These are phyloP conservation scores for Forsythia viridissima DNA, from an alignment of 257 asterid species.

Conservation along the genomic window DNA sequence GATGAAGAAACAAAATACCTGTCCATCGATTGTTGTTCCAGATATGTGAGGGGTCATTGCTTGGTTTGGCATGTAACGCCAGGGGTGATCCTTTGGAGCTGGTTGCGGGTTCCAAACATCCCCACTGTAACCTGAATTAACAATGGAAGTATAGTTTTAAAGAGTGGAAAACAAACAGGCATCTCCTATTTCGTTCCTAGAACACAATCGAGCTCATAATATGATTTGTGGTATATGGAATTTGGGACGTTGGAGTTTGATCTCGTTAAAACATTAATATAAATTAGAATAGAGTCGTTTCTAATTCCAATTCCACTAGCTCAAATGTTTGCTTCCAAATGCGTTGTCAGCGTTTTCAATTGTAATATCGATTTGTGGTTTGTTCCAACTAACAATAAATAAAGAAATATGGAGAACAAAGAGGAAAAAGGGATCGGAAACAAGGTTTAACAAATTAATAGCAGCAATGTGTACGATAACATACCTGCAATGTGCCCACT, in stretches of 20 bases:
- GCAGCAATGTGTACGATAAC: too few species aligned
- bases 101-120: slow-evolving; percentile 99
- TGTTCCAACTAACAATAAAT: too few species aligned
- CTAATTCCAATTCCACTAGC: background rate
- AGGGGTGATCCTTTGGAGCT: slow-evolving; percentile 98
- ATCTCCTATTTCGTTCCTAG: background rate
- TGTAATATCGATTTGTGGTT: too few species aligned
- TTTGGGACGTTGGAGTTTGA: background rate
- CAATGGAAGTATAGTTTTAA: background rate
- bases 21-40: slow-evolving; percentile 97
- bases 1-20: slow-evolving; percentile 42
- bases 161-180: background rate
- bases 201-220: background rate
- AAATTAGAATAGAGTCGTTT: background rate
- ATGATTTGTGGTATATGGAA: background rate
- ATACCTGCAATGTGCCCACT: slow-evolving; percentile 97
- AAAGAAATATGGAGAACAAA: too few species aligned
- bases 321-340: background rate
- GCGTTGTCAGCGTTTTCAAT: too few species aligned
- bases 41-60: slow-evolving; percentile 99
- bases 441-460: too few species aligned
- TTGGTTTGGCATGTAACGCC: slow-evolving; percentile 99
- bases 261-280: background rate
- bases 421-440: too few species aligned
- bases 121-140: slow-evolving; percentile 80